Conservation (phyloP, 1,139 yeast genomes). For the Scheffersomyces titani region DNA sequence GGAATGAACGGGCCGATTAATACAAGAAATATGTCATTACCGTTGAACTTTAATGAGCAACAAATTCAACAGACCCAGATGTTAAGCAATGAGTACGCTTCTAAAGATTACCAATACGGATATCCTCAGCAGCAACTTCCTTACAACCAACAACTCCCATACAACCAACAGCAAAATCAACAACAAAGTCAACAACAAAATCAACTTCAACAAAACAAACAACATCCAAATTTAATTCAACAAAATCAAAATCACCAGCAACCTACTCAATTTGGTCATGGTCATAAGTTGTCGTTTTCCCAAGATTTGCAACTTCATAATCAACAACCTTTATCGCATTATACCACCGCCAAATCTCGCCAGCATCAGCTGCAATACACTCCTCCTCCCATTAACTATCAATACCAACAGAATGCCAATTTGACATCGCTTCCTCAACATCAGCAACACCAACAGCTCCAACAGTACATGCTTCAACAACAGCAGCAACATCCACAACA, state of each 20-base stretch:
- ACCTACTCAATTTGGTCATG: background rate
- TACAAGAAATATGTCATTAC: conserved; percentile 11
- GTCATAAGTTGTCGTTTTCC: background rate
- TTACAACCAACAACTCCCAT: background rate
- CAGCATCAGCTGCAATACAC: background rate
- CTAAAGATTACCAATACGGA: background rate
- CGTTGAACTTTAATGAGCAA: conserved; percentile 6
- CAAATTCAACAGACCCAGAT: background rate
- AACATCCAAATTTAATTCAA: background rate
- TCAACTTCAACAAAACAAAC: background rate
- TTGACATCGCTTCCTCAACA: background rate
- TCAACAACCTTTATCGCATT: background rate
- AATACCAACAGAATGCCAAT: background rate
- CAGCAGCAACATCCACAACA: background rate
- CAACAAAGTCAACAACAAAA: background rate
- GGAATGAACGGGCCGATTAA: background rate
- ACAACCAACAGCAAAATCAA: background rate
- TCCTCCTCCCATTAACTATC: background rate
- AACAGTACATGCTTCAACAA: background rate
- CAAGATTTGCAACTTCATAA: background rate
- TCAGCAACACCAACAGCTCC: background rate
- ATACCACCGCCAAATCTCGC: background rate
- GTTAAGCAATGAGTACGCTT: background rate
- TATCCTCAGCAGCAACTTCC: background rate
- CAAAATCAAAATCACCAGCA: background rate